A percentile compares a stretch with the other conserved stretches of the same genome.
Evolutionary conservation across 805 yeast species (phyloP).

Genomic region (Wickerhamomyces hampshirensis): DNA sequence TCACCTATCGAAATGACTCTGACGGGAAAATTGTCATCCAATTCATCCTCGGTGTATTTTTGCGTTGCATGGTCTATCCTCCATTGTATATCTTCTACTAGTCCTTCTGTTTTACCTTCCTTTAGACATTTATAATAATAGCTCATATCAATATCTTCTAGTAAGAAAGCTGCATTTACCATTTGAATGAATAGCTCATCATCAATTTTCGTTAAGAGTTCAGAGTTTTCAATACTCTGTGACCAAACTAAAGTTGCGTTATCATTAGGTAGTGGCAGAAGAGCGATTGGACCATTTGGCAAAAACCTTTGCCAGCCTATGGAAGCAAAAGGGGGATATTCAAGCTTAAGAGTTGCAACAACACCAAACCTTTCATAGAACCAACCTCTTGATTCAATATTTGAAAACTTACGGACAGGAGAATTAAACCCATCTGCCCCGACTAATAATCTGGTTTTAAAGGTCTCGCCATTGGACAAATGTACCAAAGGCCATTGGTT

Average conservation of each 20-base stretch:
- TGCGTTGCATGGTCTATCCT: constrained; percentile 43
- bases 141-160: constrained; percentile 70
- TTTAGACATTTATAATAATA: constrained; percentile 51
- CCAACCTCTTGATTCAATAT: constrained; percentile 90
- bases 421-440: constrained; percentile 98
- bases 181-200: constrained; percentile 61
- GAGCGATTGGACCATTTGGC: constrained; percentile 88
- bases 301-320: constrained; percentile 94
- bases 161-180: constrained; percentile 82
- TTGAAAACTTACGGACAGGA: constrained; percentile 80
- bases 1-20: constrained; percentile 54
- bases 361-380: constrained; percentile 81
- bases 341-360: constrained; percentile 82
- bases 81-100: constrained; percentile 71
- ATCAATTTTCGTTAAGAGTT: constrained; percentile 51
- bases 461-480: constrained; percentile 56
- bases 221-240: constrained; percentile 70
- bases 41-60: constrained; percentile 34
- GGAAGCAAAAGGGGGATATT: constrained; percentile 61
- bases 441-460: constrained; percentile 69
- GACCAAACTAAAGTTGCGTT: constrained; percentile 95
- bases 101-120: constrained; percentile 31
- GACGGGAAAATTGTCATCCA: constrained; percentile 64
- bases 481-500: constrained; percentile 74
- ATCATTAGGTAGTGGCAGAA: constrained; percentile 81